phyloP scores from a whole-genome alignment of 2,329 filamentous ascomycete genomes.

The Westerdykella aurantiaca region DNA sequence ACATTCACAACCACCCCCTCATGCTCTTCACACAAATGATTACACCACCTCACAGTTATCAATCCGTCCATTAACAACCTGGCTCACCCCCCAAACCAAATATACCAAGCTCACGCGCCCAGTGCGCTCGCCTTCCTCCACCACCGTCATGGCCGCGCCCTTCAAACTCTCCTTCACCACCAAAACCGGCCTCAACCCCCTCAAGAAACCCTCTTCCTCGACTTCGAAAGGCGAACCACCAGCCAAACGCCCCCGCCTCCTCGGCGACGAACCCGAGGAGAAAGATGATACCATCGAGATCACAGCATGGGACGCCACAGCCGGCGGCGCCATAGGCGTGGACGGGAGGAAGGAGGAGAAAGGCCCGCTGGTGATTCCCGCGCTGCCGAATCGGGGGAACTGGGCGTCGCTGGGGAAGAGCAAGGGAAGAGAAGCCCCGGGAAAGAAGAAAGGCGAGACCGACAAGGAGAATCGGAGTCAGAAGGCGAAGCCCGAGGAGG shows the following conservation, averaged over 20 bases:
- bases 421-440: background rate
- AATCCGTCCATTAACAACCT: too few species aligned
- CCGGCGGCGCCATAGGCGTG: constrained; percentile 45
- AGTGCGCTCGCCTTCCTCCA: background rate
- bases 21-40: too few species aligned
- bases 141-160: background rate
- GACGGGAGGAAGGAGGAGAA: constrained; percentile 35
- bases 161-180: constrained; percentile 32
- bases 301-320: constrained; percentile 49
- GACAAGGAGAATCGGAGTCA: background rate
- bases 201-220: background rate
- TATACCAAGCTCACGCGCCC: too few species aligned
- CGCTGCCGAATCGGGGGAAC: constrained; percentile 59
- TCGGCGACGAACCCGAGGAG: constrained; percentile 27
- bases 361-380: constrained; percentile 53
- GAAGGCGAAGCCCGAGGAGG: background rate
- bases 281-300: constrained; percentile 38
- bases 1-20: too few species aligned
- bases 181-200: constrained; percentile 23
- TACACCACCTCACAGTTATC: too few species aligned
- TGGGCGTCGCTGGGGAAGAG: constrained; percentile 42
- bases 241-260: constrained; percentile 23
- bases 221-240: constrained; percentile 7
- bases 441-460: background rate
- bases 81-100: too few species aligned